Evolutionary conservation across 2,329 filamentous ascomycete genomes (phyloP).

Genomic region (Chaetomium olivaceum): DNA sequence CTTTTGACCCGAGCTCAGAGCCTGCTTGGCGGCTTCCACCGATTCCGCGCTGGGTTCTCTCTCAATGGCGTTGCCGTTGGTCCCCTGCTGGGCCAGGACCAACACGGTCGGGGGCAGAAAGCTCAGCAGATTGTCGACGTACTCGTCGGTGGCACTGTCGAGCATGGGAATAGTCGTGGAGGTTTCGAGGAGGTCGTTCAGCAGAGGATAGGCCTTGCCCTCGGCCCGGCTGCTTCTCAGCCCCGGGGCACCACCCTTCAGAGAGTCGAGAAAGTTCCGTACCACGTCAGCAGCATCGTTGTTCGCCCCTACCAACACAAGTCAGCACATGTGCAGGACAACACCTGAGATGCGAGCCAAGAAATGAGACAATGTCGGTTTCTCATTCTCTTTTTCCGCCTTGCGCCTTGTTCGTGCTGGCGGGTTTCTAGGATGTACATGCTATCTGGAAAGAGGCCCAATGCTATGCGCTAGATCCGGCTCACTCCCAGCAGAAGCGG

Average conservation of each 20-base stretch:
- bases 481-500: slow-evolving; percentile 8
- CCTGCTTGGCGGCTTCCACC: slow-evolving; percentile 71
- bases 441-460: slow-evolving; percentile 25
- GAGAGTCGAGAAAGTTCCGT: slow-evolving; percentile 83
- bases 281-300: slow-evolving; percentile 74
- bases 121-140: slow-evolving; percentile 72
- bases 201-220: slow-evolving; percentile 73
- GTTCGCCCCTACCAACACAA: slow-evolving; percentile 25
- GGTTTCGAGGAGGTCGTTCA: slow-evolving; percentile 81
- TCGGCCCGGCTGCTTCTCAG: slow-evolving; percentile 42
- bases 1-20: slow-evolving; percentile 75
- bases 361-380: slow-evolving; percentile 19
- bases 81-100: slow-evolving; percentile 69
- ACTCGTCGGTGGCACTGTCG: slow-evolving; percentile 61
- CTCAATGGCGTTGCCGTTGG: slow-evolving; percentile 56
- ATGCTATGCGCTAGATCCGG: slow-evolving; percentile 27
- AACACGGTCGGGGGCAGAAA: slow-evolving; percentile 79
- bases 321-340: slow-evolving; percentile 24
- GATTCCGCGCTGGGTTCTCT: slow-evolving; percentile 68
- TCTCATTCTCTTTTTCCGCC: slow-evolving; percentile 28
- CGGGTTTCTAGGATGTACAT: slow-evolving; percentile 31
- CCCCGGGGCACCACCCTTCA: slow-evolving; percentile 61
- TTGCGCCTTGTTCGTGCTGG: slow-evolving; percentile 23
- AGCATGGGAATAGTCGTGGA: slow-evolving; percentile 76
- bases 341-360: not conserved